These are phyloP conservation scores for Boletus subluridellus DNA, from an alignment of 1,284 basidiomycete genomes.

Conservation along the genomic window DNA sequence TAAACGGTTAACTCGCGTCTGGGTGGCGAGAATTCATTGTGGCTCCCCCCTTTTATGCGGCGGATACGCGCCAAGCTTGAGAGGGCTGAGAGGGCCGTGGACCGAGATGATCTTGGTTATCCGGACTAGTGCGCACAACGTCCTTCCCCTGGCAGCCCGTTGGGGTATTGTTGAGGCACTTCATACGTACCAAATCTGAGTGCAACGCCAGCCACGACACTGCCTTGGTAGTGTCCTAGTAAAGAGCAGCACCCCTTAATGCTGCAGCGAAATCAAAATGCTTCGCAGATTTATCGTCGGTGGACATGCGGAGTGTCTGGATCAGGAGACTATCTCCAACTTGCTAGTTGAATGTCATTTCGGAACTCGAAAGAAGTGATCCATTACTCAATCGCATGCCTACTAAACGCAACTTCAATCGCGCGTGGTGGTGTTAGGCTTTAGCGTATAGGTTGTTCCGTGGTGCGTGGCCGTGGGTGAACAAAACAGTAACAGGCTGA, in stretches of 20 bases:
- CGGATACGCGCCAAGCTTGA: no score
- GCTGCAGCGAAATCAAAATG: background rate
- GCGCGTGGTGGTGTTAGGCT: background rate
- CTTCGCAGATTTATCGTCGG: background rate
- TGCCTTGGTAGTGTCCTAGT: background rate
- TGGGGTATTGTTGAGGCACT: background rate
- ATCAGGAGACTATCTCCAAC: no score
- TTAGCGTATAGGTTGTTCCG: background rate
- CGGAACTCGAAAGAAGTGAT: background rate
- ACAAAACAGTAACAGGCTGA: background rate
- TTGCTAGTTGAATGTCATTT: no score
- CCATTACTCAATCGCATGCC: no score
- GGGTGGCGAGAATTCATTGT: background rate
- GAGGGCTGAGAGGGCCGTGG: background rate
- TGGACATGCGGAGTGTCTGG: background rate
- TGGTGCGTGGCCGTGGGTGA: background rate
- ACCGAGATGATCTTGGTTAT: background rate
- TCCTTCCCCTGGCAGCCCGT: background rate
- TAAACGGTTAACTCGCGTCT: background rate
- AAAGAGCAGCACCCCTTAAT: background rate
- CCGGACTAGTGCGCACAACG: no score
- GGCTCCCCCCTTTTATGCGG: slow-evolving; percentile 6
- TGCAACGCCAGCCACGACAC: background rate
- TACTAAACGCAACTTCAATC: background rate
- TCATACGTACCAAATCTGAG: background rate